Evolutionary conservation across 2,329 filamentous ascomycete genomes (phyloP).

Genomic region (Colletotrichum zoysiae): DNA sequence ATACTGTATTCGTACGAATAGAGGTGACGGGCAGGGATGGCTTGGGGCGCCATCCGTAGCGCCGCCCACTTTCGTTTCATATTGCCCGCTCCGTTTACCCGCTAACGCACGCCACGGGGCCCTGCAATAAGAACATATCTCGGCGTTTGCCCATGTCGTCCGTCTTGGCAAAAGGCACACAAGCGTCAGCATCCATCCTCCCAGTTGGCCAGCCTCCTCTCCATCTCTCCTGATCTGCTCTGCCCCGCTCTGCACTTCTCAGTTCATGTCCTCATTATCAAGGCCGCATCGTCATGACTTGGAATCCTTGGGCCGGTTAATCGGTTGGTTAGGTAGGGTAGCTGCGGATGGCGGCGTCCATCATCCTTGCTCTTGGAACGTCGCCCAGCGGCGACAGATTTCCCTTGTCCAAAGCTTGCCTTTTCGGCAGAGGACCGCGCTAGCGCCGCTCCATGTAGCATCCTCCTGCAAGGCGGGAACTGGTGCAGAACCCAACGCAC

Average conservation of each 20-base stretch:
- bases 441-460: conserved; percentile 33
- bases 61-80: conserved; percentile 40
- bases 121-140: conserved; percentile 35
- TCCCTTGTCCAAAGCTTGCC: conserved; percentile 14
- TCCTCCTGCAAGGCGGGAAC: conserved; percentile 35
- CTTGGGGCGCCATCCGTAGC: conserved; percentile 5
- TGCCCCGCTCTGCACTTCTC: background rate
- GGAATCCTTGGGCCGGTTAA: background rate
- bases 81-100: conserved; percentile 34
- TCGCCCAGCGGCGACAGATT: conserved; percentile 12
- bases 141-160: conserved; percentile 6
- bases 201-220: conserved; percentile 6
- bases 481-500: conserved; percentile 6
- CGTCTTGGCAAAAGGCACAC: conserved; percentile 12
- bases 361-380: background rate
- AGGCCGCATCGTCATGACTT: conserved; percentile 1
- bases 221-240: background rate
- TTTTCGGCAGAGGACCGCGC: conserved; percentile 32
- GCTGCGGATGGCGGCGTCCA: background rate
- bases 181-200: conserved; percentile 15
- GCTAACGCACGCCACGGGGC: conserved; percentile 39
- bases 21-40: background rate
- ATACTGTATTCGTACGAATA: too few species aligned
- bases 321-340: background rate
- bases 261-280: background rate